phyloP scores from a whole-genome alignment of 2,329 filamentous ascomycete species.

The Scolecobasidium constrictum region DNA sequence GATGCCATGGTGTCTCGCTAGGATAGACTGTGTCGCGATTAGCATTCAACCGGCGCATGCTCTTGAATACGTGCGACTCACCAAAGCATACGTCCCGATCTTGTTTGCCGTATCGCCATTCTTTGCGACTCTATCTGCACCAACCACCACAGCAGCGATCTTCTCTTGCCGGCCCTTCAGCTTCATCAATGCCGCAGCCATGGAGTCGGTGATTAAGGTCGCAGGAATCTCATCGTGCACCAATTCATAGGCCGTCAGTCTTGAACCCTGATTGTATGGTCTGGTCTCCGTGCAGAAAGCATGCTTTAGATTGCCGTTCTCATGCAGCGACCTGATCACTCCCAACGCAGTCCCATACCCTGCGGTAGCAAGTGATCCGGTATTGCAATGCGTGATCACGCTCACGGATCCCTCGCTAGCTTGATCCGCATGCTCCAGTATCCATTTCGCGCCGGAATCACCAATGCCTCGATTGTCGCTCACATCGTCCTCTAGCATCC shows the following conservation, averaged over 20 bases:
- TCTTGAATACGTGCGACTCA: background rate
- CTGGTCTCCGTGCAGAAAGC: conserved; percentile 96
- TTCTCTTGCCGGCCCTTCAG: conserved; percentile 45
- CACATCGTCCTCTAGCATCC: conserved; percentile 78
- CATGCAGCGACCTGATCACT: conserved; percentile 75
- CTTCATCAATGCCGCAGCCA: conserved; percentile 80
- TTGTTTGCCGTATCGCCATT: conserved; percentile 99
- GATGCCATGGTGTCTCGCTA: conserved; percentile 76
- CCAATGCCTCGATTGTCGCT: conserved; percentile 82
- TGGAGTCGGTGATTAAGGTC: conserved; percentile 89
- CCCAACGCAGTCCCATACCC: conserved; percentile 96
- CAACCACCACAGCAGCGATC: conserved; percentile 82
- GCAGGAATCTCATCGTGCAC: conserved; percentile 85
- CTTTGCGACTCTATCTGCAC: conserved; percentile 86
- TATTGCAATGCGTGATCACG: conserved; percentile 97
- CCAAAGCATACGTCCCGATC: conserved; percentile 83
- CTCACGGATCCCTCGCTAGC: conserved; percentile 45
- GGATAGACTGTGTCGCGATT: conserved; percentile 47
- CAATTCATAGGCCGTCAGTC: conserved; percentile 92
- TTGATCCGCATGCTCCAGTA: conserved; percentile 45
- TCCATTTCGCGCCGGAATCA: conserved; percentile 71
- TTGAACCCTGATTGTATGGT: conserved; percentile 94
- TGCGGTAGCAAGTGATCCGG: conserved; percentile 88
- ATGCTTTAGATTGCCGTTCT: conserved; percentile 56
- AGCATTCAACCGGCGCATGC: background rate